Conservation (phyloP, 148 eudicot species). For the Amaranthus hypochondriacus region DNA sequence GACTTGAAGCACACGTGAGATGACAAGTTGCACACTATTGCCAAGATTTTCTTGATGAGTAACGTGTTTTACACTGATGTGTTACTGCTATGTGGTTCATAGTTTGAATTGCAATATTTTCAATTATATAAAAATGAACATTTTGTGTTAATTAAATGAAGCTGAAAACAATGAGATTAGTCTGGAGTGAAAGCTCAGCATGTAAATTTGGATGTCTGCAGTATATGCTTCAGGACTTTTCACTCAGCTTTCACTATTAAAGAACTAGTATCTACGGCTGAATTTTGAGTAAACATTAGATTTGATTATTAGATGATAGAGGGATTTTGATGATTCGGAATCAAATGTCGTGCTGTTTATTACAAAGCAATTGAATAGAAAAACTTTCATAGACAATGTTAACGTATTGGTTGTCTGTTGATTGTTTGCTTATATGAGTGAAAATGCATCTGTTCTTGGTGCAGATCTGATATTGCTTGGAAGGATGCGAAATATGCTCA, state of each 20-base stretch:
- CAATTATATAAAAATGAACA: not conserved
- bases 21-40: not conserved
- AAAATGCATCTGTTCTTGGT: not conserved
- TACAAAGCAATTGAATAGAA: too few species aligned
- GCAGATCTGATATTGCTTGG: constrained; percentile 98
- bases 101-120: not conserved
- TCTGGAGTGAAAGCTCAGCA: not conserved
- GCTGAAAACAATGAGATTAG: too few species aligned
- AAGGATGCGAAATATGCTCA: constrained; percentile 97
- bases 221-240: not conserved
- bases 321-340: not conserved
- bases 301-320: not conserved
- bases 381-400: not conserved
- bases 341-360: too few species aligned
- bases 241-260: not conserved
- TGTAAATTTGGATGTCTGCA: not conserved
- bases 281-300: too few species aligned
- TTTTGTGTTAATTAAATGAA: too few species aligned
- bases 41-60: not conserved
- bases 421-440: not conserved
- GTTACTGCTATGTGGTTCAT: not conserved
- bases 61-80: not conserved
- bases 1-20: not conserved
- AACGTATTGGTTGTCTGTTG: not conserved
- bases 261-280: too few species aligned